Conservation (phyloP, 331 rosid genomes). For the Pyracantha coccinea region DNA sequence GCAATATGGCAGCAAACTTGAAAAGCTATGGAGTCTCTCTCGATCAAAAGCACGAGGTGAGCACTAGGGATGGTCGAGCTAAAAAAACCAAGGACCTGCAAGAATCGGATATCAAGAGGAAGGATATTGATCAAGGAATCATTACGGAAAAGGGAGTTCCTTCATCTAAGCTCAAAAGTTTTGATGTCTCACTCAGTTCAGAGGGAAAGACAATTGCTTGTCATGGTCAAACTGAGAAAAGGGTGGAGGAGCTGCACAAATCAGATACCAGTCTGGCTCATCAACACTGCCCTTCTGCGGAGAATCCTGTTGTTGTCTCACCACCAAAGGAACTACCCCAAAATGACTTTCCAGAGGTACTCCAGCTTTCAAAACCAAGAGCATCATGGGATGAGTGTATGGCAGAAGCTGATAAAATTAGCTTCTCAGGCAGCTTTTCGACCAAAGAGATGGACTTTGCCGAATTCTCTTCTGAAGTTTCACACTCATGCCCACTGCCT, state of each 20-base stretch:
- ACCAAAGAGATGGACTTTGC: constrained; percentile 28
- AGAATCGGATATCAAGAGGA: constrained; percentile 31
- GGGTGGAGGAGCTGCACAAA: constrained; percentile 22
- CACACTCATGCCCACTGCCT: constrained; percentile 38
- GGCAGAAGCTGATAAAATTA: constrained; percentile 33
- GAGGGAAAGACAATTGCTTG: constrained; percentile 21
- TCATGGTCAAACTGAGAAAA: constrained; percentile 25
- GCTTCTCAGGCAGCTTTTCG: constrained; percentile 41
- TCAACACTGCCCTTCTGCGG: constrained; percentile 17
- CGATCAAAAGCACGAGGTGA: constrained; percentile 22
- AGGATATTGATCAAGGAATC: constrained; percentile 26
- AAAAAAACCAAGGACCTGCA: constrained; percentile 16
- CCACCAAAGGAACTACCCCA: constrained; percentile 33
- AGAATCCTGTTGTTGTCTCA: constrained; percentile 38
- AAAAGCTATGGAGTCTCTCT: constrained; percentile 24
- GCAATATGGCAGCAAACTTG: constrained; percentile 20
- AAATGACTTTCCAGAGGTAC: constrained; percentile 26
- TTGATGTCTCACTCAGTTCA: constrained; percentile 26
- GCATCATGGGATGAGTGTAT: constrained; percentile 27
- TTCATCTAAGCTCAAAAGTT: constrained; percentile 24
- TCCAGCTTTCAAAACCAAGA: constrained; percentile 26
- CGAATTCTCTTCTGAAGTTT: constrained; percentile 35
- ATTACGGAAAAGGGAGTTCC: constrained; percentile 18
- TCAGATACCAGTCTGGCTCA: constrained; percentile 21
- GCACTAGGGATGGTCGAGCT: constrained; percentile 17